Percentiles rank a stretch among this genome's conserved stretches.
These are phyloP conservation scores for Trametes hirsuta DNA, from an alignment of 1,284 basidiomycete species.

Conservation along the genomic window DNA sequence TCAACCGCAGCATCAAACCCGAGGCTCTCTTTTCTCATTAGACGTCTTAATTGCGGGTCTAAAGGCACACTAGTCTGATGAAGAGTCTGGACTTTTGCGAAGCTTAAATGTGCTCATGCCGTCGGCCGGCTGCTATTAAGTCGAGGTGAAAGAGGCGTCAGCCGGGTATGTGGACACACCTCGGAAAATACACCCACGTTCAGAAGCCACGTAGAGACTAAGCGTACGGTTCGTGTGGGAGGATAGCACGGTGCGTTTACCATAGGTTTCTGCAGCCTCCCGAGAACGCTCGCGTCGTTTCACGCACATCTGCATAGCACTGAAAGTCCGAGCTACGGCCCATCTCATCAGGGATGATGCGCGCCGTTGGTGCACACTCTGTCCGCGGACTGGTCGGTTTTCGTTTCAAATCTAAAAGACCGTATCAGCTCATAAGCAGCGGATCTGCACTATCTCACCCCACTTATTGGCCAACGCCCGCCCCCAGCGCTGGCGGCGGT, in stretches of 20 bases:
- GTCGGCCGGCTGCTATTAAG: too few species aligned
- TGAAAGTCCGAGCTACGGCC: not conserved
- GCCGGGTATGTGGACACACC: too few species aligned
- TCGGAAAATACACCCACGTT: too few species aligned
- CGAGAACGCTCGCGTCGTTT: not conserved
- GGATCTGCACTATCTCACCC: not conserved
- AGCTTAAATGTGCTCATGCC: too few species aligned
- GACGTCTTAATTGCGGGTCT: too few species aligned
- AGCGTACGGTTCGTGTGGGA: not conserved
- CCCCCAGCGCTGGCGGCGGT: not conserved
- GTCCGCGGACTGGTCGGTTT: not conserved
- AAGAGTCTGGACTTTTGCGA: too few species aligned
- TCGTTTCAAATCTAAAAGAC: not conserved
- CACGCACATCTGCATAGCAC: slow-evolving; percentile 1
- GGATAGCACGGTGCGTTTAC: not conserved
- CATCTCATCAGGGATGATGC: slow-evolving; percentile 6
- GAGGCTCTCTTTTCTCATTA: too few species aligned
- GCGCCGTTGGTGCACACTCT: not conserved
- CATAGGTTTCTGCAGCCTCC: too few species aligned
- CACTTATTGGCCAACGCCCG: not conserved
- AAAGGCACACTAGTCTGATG: too few species aligned
- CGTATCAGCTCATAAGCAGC: slow-evolving; percentile 5
- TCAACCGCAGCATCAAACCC: too few species aligned
- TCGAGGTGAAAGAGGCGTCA: too few species aligned
- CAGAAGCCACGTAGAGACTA: too few species aligned